These are phyloP conservation scores for Oryza brachyantha DNA, from an alignment of 176 grass and related monocot species.

Conservation along the genomic window DNA sequence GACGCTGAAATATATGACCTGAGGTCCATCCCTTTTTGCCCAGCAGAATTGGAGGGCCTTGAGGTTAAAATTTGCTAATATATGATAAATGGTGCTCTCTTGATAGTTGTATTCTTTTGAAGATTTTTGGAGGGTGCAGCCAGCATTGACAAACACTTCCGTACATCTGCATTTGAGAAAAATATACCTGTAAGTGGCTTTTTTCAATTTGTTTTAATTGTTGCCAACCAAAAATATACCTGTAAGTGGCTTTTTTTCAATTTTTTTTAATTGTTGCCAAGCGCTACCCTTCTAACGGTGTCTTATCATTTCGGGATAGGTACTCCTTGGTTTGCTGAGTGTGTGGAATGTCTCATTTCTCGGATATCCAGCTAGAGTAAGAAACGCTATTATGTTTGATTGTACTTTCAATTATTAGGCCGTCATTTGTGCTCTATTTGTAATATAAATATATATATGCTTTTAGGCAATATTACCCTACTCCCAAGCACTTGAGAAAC, in stretches of 20 bases:
- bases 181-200: slow-evolving; percentile 86
- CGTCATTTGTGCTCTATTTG: not conserved
- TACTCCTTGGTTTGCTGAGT: slow-evolving; percentile 93
- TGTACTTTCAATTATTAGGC: slow-evolving; percentile 22
- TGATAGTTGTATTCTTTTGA: slow-evolving; percentile 35
- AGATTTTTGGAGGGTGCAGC: slow-evolving; percentile 97
- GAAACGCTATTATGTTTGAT: not conserved
- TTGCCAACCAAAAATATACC: slow-evolving; percentile 66
- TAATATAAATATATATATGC: slow-evolving; percentile 1
- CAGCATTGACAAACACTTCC: slow-evolving; percentile 82
- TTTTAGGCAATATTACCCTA: slow-evolving; percentile 92
- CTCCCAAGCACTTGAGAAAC: slow-evolving; percentile 92
- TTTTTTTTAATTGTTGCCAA: slow-evolving; percentile 11
- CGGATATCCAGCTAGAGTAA: slow-evolving; percentile 88
- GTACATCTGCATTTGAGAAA: slow-evolving; percentile 74
- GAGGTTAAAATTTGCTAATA: not conserved
- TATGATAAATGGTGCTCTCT: not conserved
- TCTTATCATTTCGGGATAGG: slow-evolving; percentile 52
- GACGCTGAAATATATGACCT: not conserved
- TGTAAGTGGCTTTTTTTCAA: slow-evolving; percentile 59
- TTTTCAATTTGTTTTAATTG: not conserved
- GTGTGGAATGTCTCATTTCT: slow-evolving; percentile 99
- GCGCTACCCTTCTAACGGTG: slow-evolving; percentile 20
- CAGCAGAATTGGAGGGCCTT: not conserved
- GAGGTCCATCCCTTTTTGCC: not conserved